A percentile compares a stretch with the other conserved stretches of the same genome.
phyloP scores from a whole-genome alignment of 176 grass and related monocot genomes.

The Cenchrus purpureus region DNA sequence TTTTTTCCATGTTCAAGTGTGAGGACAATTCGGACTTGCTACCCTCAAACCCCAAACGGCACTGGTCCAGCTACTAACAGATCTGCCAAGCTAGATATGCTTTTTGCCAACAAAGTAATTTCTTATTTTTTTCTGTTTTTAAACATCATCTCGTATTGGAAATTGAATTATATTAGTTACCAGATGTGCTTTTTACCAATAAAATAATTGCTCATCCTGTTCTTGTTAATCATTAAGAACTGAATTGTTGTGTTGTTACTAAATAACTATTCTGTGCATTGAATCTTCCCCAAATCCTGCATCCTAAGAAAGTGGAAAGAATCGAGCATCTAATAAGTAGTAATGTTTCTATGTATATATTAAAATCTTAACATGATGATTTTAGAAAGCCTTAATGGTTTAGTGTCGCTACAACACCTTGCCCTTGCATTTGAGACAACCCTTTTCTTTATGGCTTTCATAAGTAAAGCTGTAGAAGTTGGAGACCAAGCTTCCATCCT shows the following conservation, averaged over 20 bases:
- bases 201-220: slow-evolving; percentile 53
- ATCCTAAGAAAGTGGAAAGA: neutral
- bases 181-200: slow-evolving; percentile 94
- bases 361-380: neutral
- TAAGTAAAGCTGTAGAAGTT: neutral
- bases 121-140: neutral
- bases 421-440: slow-evolving; percentile 13
- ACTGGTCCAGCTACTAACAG: slow-evolving; percentile 78
- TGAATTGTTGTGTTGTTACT: neutral
- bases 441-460: slow-evolving; percentile 10
- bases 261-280: neutral
- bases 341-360: neutral
- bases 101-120: slow-evolving; percentile 96
- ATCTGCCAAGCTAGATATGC: slow-evolving; percentile 97
- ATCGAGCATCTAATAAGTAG: neutral
- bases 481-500: neutral
- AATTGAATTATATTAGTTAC: slow-evolving; percentile 12
- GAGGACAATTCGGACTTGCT: slow-evolving; percentile 96
- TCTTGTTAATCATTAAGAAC: neutral
- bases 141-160: neutral
- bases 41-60: slow-evolving; percentile 89
- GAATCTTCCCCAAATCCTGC: slow-evolving; percentile 13
- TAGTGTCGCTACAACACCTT: slow-evolving; percentile 4
- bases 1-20: slow-evolving; percentile 68
- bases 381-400: slow-evolving; percentile 4